These are phyloP conservation scores for Gastrolobium bilobum DNA, from an alignment of 306 rosid genomes.

Conservation along the genomic window DNA sequence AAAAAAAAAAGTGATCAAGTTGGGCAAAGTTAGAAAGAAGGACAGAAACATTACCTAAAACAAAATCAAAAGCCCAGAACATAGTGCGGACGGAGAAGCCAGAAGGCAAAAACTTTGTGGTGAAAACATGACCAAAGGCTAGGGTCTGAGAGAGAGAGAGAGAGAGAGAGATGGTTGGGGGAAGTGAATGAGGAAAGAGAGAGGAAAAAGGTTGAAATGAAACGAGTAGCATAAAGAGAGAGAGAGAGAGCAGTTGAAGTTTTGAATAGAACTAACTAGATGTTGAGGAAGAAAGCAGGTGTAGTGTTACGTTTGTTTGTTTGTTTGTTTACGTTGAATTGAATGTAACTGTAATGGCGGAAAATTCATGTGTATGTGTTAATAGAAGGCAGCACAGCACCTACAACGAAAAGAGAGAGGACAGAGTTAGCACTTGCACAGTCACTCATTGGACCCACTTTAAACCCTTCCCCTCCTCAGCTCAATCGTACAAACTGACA, in stretches of 20 bases:
- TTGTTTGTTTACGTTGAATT: neutral
- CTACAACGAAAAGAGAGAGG: too few relatives aligned
- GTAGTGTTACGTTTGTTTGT: neutral
- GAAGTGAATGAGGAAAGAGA: slow-evolving; percentile 28
- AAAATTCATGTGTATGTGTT: neutral
- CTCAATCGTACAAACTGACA: neutral
- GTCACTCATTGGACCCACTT: too few relatives aligned
- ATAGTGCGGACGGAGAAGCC: neutral
- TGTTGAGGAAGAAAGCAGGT: neutral
- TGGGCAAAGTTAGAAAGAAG: neutral
- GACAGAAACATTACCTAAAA: slow-evolving; percentile 24
- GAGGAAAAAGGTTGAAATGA: neutral
- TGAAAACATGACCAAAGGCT: neutral
- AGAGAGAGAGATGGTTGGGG: neutral
- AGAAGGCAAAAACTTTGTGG: neutral
- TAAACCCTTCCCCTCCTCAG: too few relatives aligned
- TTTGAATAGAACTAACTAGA: neutral
- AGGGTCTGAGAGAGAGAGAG: neutral
- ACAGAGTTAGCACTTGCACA: neutral
- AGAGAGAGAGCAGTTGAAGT: too few relatives aligned
- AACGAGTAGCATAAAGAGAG: neutral
- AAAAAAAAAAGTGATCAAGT: neutral
- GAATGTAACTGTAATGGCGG: slow-evolving; percentile 14
- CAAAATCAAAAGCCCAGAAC: neutral
- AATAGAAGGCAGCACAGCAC: neutral